Evolutionary conservation across 768 basidiomycete genomes (phyloP).

Genomic region (Boletus fagicola): DNA sequence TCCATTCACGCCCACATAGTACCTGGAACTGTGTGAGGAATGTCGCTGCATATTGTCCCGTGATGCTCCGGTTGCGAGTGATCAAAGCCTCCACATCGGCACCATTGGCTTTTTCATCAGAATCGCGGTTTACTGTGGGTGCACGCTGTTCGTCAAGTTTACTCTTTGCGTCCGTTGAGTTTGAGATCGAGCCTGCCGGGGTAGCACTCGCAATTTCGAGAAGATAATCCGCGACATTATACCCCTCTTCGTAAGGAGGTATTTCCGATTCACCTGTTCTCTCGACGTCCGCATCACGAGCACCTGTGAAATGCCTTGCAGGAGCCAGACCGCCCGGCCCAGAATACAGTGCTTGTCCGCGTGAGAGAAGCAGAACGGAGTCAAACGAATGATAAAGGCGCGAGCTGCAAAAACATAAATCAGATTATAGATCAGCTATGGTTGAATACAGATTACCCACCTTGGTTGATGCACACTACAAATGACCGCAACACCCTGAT

Average conservation of each 20-base stretch:
- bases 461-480: constrained; percentile 88
- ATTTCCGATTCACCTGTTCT: constrained; percentile 35
- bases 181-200: constrained; percentile 43
- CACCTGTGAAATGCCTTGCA: constrained; percentile 57
- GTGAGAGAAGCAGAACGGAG: constrained; percentile 71
- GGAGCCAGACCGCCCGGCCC: constrained; percentile 75
- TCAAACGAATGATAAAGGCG: constrained; percentile 86
- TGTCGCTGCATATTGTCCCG: constrained; percentile 59
- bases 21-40: constrained; percentile 89
- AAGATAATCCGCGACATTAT: constrained; percentile 91
- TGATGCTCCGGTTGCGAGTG: constrained; percentile 13
- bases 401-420: constrained; percentile 44
- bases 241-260: constrained; percentile 66
- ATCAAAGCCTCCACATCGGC: constrained; percentile 23
- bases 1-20: constrained; percentile 83
- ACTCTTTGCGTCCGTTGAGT: constrained; percentile 21
- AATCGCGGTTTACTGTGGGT: not conserved
- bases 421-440: not conserved
- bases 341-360: constrained; percentile 75
- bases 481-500: constrained; percentile 75
- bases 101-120: constrained; percentile 15
- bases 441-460: constrained; percentile 34
- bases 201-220: constrained; percentile 81
- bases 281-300: constrained; percentile 31
- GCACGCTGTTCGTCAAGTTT: not conserved